phyloP scores from a whole-genome alignment of 192 early-diverging fungal species.

The Linnemannia elongata region DNA sequence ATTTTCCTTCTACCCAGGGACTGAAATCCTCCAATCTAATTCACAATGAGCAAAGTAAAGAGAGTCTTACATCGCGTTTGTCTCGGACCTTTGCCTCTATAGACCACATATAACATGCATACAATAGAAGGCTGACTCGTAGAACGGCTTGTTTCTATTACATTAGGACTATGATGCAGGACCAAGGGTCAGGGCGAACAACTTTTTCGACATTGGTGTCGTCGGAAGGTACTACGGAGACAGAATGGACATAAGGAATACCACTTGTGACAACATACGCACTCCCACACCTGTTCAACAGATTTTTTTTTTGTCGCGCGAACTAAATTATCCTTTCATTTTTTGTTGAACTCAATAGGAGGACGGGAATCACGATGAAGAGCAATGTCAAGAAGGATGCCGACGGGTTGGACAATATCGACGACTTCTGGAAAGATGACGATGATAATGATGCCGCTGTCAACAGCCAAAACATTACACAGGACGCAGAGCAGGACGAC shows the following conservation, averaged over 20 bases:
- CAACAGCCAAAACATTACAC: background rate
- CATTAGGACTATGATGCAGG: conserved; percentile 18
- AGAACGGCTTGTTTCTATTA: background rate
- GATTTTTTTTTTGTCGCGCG: too few species aligned
- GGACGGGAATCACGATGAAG: conserved; percentile 52
- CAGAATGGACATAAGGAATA: background rate
- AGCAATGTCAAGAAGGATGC: conserved; percentile 50
- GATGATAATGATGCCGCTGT: background rate
- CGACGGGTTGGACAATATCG: conserved; percentile 55
- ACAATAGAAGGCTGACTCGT: background rate
- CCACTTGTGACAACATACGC: background rate
- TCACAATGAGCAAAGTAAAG: background rate
- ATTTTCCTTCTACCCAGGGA: too few species aligned
- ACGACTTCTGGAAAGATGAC: conserved; percentile 50
- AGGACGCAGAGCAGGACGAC: background rate
- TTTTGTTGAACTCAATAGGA: conserved; percentile 13
- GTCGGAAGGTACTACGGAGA: conserved; percentile 16
- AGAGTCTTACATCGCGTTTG: background rate
- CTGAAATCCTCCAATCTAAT: background rate
- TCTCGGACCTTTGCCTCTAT: background rate
- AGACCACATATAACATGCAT: background rate
- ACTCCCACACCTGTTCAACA: background rate
- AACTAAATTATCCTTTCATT: background rate
- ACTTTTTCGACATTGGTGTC: conserved; percentile 38
- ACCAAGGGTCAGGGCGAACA: conserved; percentile 1